Conservation (phyloP, 106 monocot genomes). For the Allium sativum region DNA sequence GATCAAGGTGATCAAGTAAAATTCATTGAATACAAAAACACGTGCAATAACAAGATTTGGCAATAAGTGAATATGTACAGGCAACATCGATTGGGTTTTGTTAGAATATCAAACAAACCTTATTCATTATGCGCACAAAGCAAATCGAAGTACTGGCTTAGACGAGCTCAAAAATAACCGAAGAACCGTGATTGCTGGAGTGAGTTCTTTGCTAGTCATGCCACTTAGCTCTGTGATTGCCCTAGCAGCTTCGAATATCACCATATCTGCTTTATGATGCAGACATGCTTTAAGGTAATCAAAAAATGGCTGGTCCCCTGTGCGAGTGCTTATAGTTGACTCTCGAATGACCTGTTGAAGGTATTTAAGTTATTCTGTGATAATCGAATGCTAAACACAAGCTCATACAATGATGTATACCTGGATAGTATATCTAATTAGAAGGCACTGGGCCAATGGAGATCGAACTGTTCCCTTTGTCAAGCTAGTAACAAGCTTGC, state of each 20-base stretch:
- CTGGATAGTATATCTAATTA: constrained; percentile 92
- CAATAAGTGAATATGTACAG: neutral
- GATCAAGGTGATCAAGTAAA: too few relatives aligned
- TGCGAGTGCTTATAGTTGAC: constrained; percentile 48
- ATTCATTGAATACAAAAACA: too few relatives aligned
- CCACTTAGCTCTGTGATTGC: constrained; percentile 90
- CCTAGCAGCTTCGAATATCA: constrained; percentile 95
- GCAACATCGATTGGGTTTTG: neutral
- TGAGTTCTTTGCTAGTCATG: constrained; percentile 83
- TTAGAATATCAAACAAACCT: constrained; percentile 34
- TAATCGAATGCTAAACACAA: neutral
- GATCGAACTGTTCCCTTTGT: constrained; percentile 86
- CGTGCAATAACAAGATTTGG: too few relatives aligned
- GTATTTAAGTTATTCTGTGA: neutral
- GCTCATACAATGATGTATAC: constrained; percentile 13
- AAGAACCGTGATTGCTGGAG: constrained; percentile 93
- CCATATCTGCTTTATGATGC: constrained; percentile 97
- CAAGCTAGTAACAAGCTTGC: constrained; percentile 89
- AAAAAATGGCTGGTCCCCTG: constrained; percentile 85
- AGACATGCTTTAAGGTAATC: constrained; percentile 91
- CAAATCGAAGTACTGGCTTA: constrained; percentile 96
- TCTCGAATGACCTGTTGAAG: constrained; percentile 73
- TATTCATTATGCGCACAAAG: constrained; percentile 93
- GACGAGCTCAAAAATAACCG: constrained; percentile 99
- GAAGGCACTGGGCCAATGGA: constrained; percentile 93